phyloP scores from a whole-genome alignment of 306 rosid genomes.

The Trifolium pratense region DNA sequence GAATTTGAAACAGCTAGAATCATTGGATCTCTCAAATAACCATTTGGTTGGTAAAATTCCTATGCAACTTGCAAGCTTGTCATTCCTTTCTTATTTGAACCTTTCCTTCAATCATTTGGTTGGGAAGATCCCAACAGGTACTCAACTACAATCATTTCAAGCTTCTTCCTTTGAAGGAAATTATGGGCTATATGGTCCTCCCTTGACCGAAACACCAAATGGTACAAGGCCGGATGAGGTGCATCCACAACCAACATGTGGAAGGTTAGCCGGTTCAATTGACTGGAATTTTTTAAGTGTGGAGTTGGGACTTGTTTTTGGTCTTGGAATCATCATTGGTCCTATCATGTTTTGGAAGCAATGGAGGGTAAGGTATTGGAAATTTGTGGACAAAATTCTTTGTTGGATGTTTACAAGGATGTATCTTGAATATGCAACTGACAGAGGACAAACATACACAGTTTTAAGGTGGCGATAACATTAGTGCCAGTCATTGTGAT shows the following conservation, averaged over 20 bases:
- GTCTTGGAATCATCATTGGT: background rate
- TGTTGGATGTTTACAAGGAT: background rate
- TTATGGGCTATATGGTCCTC: background rate
- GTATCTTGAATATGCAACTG: background rate
- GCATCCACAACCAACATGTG: background rate
- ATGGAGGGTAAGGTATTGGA: background rate
- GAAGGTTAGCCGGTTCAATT: background rate
- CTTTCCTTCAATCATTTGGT: constrained; percentile 36
- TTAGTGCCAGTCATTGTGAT: background rate
- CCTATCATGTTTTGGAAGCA: background rate
- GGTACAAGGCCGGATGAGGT: background rate
- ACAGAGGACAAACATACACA: background rate
- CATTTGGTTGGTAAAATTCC: constrained; percentile 41
- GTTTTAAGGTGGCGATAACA: background rate
- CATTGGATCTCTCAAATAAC: too few relatives aligned
- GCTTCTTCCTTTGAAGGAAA: background rate
- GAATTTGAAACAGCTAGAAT: background rate
- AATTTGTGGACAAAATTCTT: background rate
- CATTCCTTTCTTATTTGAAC: constrained; percentile 30
- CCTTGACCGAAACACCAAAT: background rate
- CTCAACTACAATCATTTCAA: constrained; percentile 52
- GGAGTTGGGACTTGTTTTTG: background rate
- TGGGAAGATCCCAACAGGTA: constrained; percentile 44
- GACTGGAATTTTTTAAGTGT: background rate
- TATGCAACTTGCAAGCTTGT: constrained; percentile 6